phyloP scores from a whole-genome alignment of 106 monocot species.

The Phalaenopsis aphrodite region DNA sequence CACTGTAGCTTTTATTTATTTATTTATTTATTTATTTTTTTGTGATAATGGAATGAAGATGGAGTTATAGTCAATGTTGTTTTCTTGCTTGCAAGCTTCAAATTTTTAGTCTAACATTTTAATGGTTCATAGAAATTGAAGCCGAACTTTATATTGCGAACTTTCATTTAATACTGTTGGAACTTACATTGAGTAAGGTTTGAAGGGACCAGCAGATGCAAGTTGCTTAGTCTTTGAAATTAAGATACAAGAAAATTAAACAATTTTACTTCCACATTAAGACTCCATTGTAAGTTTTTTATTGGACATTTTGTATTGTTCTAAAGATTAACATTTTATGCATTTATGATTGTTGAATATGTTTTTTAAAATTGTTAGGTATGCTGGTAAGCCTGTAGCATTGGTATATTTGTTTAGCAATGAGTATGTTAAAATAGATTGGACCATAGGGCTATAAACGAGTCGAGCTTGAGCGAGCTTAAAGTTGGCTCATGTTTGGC shows the following conservation, averaged over 20 bases:
- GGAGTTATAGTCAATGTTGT: background rate
- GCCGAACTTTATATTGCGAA: background rate
- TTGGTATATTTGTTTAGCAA: background rate
- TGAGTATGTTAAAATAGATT: background rate
- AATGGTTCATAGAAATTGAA: background rate
- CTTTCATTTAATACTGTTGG: background rate
- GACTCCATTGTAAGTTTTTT: background rate
- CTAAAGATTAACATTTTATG: background rate
- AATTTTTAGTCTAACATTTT: background rate
- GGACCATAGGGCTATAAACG: background rate
- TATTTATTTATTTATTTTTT: too few relatives aligned
- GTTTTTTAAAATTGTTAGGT: background rate
- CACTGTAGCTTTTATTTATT: background rate
- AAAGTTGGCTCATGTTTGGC: too few relatives aligned
- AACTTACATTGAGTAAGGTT: background rate
- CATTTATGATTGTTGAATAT: background rate
- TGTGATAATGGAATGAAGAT: too few relatives aligned
- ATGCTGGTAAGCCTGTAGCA: background rate
- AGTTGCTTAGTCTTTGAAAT: background rate
- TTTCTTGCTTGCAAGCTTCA: background rate
- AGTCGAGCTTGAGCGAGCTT: too few relatives aligned
- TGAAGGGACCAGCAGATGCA: background rate
- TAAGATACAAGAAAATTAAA: background rate
- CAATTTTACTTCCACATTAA: background rate
- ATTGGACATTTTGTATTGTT: background rate